Evolutionary conservation across 2,329 filamentous ascomycete genomes (phyloP).

Genomic region (Biscogniauxia sp.): DNA sequence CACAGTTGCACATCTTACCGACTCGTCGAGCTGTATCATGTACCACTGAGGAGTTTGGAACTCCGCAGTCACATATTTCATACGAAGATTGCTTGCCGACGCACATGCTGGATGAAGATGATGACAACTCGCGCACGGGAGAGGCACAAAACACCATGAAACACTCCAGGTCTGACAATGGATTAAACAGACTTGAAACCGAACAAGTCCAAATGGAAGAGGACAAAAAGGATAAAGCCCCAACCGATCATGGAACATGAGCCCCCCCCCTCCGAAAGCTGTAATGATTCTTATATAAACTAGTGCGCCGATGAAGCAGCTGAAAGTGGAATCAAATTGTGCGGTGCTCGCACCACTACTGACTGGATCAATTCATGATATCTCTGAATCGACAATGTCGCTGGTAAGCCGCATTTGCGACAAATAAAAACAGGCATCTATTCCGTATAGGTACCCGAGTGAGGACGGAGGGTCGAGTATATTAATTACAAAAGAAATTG

Average conservation of each 20-base stretch:
- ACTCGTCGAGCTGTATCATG: constrained; percentile 14
- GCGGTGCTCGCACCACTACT: no score
- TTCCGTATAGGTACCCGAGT: no score
- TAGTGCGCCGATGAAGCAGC: not conserved
- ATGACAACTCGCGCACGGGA: not conserved
- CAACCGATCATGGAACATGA: not conserved
- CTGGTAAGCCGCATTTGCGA: no score
- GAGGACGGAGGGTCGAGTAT: not conserved
- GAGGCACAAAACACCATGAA: not conserved
- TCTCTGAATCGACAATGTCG: no score
- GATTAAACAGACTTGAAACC: not conserved
- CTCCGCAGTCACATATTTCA: constrained; percentile 18
- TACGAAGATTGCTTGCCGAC: constrained; percentile 29
- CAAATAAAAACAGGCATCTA: no score
- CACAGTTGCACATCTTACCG: constrained; percentile 7
- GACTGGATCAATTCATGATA: no score
- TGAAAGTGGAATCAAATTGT: no score
- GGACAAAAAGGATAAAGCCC: not conserved
- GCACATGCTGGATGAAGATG: constrained; percentile 27
- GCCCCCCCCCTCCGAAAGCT: not conserved
- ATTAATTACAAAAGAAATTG: not conserved
- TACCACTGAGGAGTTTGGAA: constrained; percentile 11
- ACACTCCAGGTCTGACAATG: not conserved
- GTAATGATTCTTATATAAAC: not conserved
- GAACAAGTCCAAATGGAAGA: not conserved